Evolutionary conservation across 495 filamentous ascomycete genomes (phyloP), one percentile per base, ranked within the genome.

Genomic region (Penicillium diatomitis): DNA sequence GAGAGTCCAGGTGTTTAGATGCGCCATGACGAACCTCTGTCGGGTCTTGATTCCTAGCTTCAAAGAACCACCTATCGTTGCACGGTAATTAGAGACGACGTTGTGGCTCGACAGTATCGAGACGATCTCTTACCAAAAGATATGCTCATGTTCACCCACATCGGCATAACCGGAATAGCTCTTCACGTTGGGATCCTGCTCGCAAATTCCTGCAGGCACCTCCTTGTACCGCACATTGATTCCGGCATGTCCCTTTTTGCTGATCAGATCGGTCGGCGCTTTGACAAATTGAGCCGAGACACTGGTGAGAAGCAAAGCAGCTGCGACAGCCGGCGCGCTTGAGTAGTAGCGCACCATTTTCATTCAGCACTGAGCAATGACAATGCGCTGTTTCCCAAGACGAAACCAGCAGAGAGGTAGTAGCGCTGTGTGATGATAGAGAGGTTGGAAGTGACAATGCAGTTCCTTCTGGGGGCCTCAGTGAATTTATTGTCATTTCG

Each of bases 121-220:
- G 20, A 20, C 20, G 20, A 20, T 47, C 9, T 11, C 46, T 52
- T 40, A 58, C 57, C 73, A 85, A 65, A 84, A 85, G 39, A 82
- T 79, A 54, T 85, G 82, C 56, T 83, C 61, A 54, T 80, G 57
- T 44, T 78, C 76, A 2, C 54, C 68, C 32, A 85, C 73, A 64
- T 85, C 83, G 8, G 81, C 77, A 52, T 85, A 86, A 3, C 83
- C 83, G 29, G 77, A 78, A 61, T 79, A 85, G 47, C 75, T 80
- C 60, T 83, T 83, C 10, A 85, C 80, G 38, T 70, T 64, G 1
- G 82, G 81, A 48, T 82, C 74, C 3, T 77, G 72, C 65, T 86
- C 83, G 50, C 83, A 86, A 38, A 84, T 79, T 9, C 82, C 82
- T 7, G 74, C 61, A 1, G 78, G 76, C 4, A 81, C 81, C 54